Evolutionary conservation across 108 stramenopile genomes (phyloP).

Genomic region (Cyclotella cryptica): DNA sequence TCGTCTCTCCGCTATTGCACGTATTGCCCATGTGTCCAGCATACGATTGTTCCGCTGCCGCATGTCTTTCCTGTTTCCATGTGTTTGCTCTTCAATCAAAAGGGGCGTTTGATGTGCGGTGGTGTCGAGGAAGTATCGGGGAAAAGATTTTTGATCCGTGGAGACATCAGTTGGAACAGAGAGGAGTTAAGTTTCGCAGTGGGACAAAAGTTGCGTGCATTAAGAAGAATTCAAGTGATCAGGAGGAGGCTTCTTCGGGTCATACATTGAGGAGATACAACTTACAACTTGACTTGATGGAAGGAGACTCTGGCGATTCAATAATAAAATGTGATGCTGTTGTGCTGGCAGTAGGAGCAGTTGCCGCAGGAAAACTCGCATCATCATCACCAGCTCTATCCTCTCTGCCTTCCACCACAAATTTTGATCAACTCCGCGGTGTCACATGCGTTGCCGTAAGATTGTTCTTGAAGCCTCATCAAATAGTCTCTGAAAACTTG

Average conservation of each 20-base stretch:
- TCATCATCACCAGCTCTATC: slow-evolving; percentile 59
- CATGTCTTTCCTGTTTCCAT: slow-evolving; percentile 88
- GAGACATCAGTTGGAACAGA: slow-evolving; percentile 52
- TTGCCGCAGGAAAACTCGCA: slow-evolving; percentile 56
- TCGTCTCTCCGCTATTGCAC: slow-evolving; percentile 81
- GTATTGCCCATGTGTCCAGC: slow-evolving; percentile 87
- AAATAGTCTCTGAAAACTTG: slow-evolving; percentile 26
- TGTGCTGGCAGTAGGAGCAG: slow-evolving; percentile 82
- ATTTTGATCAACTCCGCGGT: slow-evolving; percentile 75
- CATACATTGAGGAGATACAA: slow-evolving; percentile 2
- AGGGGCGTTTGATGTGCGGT: slow-evolving; percentile 90
- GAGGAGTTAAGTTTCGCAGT: slow-evolving; percentile 65
- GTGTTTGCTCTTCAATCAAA: slow-evolving; percentile 85
- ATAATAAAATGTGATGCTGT: slow-evolving; percentile 71
- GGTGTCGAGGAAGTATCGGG: slow-evolving; percentile 77
- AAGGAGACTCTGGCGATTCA: slow-evolving; percentile 37
- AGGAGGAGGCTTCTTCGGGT: no score
- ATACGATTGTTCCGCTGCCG: slow-evolving; percentile 86
- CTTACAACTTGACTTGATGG: slow-evolving; percentile 23
- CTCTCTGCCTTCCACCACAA: slow-evolving; percentile 41
- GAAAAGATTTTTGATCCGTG: slow-evolving; percentile 85
- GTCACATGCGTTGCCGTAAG: slow-evolving; percentile 86
- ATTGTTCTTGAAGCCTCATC: slow-evolving; percentile 62
- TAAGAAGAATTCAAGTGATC: slow-evolving; percentile 25
- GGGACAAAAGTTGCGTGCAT: slow-evolving; percentile 65